phyloP scores from a whole-genome alignment of 257 asterid species.

The Lycium barbarum region DNA sequence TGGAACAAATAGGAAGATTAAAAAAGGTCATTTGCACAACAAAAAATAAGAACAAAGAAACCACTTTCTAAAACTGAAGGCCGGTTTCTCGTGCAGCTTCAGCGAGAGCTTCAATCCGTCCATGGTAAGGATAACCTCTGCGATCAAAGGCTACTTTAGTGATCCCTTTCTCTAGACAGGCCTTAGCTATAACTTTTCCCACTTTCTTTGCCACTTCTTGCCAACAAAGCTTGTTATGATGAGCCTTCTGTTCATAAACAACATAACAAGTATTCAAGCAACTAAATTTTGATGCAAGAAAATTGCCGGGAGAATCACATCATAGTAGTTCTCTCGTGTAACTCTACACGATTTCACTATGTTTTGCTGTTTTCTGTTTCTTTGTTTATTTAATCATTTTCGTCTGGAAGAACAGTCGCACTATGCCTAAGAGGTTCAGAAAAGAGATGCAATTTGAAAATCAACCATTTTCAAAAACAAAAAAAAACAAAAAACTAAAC shows the following conservation, averaged over 20 bases:
- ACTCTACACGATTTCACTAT: neutral
- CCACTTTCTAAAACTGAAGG: slow-evolving; percentile 62
- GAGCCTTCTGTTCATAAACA: neutral
- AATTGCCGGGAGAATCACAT: neutral
- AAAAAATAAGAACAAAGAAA: slow-evolving; percentile 12
- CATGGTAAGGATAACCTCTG: slow-evolving; percentile 97
- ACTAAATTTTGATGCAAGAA: neutral
- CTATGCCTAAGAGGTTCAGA: neutral
- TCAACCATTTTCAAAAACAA: neutral
- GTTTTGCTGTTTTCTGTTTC: slow-evolving; percentile 18
- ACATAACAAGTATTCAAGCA: neutral
- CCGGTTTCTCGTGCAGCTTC: slow-evolving; percentile 93
- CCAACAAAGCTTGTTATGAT: slow-evolving; percentile 30
- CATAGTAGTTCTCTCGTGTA: neutral
- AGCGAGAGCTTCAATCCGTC: slow-evolving; percentile 90
- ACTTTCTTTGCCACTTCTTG: slow-evolving; percentile 90
- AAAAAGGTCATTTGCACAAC: slow-evolving; percentile 8
- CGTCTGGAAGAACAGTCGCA: neutral
- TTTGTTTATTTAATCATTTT: neutral
- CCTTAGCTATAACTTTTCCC: slow-evolving; percentile 84
- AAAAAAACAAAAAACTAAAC: neutral
- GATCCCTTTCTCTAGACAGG: slow-evolving; percentile 88
- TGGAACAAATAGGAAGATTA: neutral
- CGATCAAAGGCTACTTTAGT: slow-evolving; percentile 95
- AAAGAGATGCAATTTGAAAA: neutral